A percentile compares a stretch with the other conserved stretches of the same genome.
phyloP scores from a whole-genome alignment of 495 filamentous ascomycete species.

The Opeltia flavorubescens region DNA sequence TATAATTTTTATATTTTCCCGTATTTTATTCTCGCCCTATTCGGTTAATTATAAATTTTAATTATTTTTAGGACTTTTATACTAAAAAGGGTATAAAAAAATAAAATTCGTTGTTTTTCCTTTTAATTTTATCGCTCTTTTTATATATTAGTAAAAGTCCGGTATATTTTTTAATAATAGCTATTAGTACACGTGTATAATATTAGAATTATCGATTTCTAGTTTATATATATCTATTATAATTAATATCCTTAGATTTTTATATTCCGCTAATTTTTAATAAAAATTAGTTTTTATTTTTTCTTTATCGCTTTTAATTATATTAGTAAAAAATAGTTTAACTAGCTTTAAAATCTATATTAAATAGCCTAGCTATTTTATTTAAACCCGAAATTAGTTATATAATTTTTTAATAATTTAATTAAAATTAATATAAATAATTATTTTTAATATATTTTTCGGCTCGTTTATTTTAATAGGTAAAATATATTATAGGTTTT shows the following conservation, averaged over 20 bases:
- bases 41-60: not conserved
- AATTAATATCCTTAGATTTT: too few species aligned
- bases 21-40: not conserved
- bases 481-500: not conserved
- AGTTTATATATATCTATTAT: not conserved
- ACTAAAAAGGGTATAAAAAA: not conserved
- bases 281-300: not conserved
- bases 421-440: not conserved
- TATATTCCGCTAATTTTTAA: not conserved
- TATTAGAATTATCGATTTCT: not conserved
- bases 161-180: not conserved
- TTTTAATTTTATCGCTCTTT: not conserved
- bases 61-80: not conserved
- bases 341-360: not conserved
- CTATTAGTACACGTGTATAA: not conserved
- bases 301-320: not conserved
- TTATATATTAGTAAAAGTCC: not conserved
- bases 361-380: not conserved
- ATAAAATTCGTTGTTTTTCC: not conserved
- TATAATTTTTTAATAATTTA: too few species aligned
- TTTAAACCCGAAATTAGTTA: too few species aligned
- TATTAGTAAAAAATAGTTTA: not conserved
- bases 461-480: not conserved
- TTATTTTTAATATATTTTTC: not conserved
- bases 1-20: not conserved